Evolutionary conservation across 1,284 basidiomycete genomes (phyloP).

Genomic region (Cerrena zonata): DNA sequence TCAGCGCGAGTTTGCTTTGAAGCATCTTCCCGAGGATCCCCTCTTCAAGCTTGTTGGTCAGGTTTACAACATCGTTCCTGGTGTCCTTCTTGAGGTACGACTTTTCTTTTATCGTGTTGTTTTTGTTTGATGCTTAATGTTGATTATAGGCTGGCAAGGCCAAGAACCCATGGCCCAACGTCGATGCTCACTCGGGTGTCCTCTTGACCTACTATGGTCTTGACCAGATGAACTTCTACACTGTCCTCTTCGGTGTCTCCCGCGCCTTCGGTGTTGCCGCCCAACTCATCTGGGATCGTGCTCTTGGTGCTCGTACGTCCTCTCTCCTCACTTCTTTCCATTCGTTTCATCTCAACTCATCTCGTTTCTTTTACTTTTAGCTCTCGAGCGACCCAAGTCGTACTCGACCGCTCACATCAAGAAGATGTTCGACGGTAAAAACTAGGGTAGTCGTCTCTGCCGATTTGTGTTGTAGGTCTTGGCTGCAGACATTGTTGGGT

Average conservation of each 20-base stretch:
- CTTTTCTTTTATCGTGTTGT: not conserved
- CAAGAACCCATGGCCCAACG: constrained; percentile 92
- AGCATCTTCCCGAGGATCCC: constrained; percentile 82
- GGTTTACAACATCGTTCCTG: constrained; percentile 89
- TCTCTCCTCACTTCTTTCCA: too few relatives aligned
- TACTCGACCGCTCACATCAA: constrained; percentile 74
- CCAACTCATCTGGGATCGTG: constrained; percentile 93
- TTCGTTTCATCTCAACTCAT: not conserved
- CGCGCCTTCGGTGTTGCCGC: constrained; percentile 87
- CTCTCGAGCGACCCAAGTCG: constrained; percentile 83
- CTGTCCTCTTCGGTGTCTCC: constrained; percentile 94
- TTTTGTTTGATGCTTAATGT: constrained; percentile 2
- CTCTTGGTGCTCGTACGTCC: constrained; percentile 80
- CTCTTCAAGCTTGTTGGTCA: constrained; percentile 91
- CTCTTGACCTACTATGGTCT: constrained; percentile 88
- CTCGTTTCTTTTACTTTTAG: constrained; percentile 30
- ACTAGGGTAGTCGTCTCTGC: too few relatives aligned
- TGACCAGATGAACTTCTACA: constrained; percentile 89
- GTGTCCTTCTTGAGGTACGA: constrained; percentile 79
- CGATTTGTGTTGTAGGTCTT: too few relatives aligned
- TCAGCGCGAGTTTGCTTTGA: constrained; percentile 88
- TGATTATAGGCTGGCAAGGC: constrained; percentile 76
- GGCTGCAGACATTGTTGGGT: not conserved
- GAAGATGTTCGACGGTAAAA: constrained; percentile 63
- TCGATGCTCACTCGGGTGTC: constrained; percentile 95